Evolutionary conservation across 2,329 filamentous ascomycete genomes (phyloP).

Genomic region (Didymella segeticola): DNA sequence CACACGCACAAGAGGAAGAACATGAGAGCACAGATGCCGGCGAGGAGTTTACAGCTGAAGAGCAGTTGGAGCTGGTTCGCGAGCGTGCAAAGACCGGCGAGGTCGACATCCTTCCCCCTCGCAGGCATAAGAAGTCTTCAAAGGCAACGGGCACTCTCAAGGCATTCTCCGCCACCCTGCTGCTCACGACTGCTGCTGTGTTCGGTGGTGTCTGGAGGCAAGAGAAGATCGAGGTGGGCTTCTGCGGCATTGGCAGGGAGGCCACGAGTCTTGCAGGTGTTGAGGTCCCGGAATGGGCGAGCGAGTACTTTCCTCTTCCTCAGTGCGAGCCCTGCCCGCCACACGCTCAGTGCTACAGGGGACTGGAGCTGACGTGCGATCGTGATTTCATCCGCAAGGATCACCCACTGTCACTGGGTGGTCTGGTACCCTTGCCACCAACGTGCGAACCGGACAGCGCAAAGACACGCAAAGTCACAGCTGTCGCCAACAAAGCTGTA

Average conservation of each 20-base stretch:
- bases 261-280: constrained; percentile 65
- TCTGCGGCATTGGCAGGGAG: constrained; percentile 79
- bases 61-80: constrained; percentile 75
- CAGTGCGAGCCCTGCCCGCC: constrained; percentile 88
- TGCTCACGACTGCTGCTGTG: constrained; percentile 72
- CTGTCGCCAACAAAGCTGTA: constrained; percentile 85
- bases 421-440: constrained; percentile 82
- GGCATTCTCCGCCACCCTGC: constrained; percentile 73
- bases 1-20: constrained; percentile 49
- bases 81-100: constrained; percentile 68
- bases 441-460: constrained; percentile 95
- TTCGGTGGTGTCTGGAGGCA: constrained; percentile 87
- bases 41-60: constrained; percentile 94
- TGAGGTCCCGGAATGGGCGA: constrained; percentile 75
- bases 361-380: constrained; percentile 81
- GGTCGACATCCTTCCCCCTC: constrained; percentile 55
- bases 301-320: constrained; percentile 67
- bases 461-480: constrained; percentile 84
- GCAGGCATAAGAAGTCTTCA: constrained; percentile 37
- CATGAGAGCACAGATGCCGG: constrained; percentile 67
- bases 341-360: constrained; percentile 86
- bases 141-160: constrained; percentile 60
- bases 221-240: constrained; percentile 95
- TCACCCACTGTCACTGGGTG: constrained; percentile 82
- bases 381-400: constrained; percentile 83